Evolutionary conservation across 2,329 filamentous ascomycete species (phyloP).

Genomic region (Cladosporium sp.): DNA sequence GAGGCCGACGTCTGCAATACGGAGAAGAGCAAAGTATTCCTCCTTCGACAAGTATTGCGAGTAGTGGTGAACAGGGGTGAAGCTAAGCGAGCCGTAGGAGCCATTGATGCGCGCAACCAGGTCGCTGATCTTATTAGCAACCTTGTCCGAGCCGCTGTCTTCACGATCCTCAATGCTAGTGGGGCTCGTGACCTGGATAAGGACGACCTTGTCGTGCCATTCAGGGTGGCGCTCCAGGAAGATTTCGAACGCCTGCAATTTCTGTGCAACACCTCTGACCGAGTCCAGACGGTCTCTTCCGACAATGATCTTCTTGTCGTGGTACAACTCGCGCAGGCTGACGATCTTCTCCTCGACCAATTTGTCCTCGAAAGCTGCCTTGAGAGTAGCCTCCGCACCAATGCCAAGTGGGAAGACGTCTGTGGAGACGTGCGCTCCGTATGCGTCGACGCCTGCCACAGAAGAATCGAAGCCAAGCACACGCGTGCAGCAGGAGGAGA

Average conservation of each 20-base stretch:
- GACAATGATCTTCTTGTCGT: constrained; percentile 92
- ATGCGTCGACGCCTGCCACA: constrained; percentile 80
- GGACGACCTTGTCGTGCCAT: constrained; percentile 87
- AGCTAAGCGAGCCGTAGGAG: constrained; percentile 81
- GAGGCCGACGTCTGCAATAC: constrained; percentile 84
- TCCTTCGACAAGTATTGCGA: constrained; percentile 87
- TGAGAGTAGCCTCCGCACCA: constrained; percentile 77
- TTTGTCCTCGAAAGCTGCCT: constrained; percentile 67
- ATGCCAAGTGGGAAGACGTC: constrained; percentile 96
- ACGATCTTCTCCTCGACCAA: constrained; percentile 72
- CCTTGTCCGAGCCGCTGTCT: constrained; percentile 71
- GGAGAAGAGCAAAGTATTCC: constrained; percentile 93
- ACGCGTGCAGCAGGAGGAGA: constrained; percentile 88
- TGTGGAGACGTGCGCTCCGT: constrained; percentile 84
- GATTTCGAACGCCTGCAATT: constrained; percentile 88
- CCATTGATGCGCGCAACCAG: constrained; percentile 91
- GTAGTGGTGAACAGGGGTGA: constrained; percentile 90
- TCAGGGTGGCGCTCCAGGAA: constrained; percentile 90
- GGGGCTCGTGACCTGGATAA: constrained; percentile 87
- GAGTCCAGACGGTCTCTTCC: constrained; percentile 92
- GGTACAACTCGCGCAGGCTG: constrained; percentile 74
- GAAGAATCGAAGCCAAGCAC: constrained; percentile 90
- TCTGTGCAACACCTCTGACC: constrained; percentile 91
- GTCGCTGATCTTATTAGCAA: constrained; percentile 86
- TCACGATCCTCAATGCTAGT: constrained; percentile 69